Evolutionary conservation across 2,329 filamentous ascomycete species (phyloP).

Genomic region (Beauveria brongniartii): DNA sequence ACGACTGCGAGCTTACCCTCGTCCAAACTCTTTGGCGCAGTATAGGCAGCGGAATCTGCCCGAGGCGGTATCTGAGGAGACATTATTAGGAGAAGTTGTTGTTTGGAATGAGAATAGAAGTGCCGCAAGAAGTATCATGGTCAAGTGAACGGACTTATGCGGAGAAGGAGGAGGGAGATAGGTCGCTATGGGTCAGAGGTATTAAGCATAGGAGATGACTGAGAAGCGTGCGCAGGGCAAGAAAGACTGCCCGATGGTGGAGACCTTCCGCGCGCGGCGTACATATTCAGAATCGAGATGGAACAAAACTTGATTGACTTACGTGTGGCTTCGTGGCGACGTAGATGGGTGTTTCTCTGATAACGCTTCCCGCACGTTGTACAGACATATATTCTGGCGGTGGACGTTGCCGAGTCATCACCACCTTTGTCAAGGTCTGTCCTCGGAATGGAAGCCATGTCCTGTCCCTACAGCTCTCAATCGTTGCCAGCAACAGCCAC

Average conservation of each 20-base stretch:
- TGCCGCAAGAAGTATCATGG: not conserved
- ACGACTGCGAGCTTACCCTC: slow-evolving; percentile 13
- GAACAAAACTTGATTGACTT: slow-evolving; percentile 9
- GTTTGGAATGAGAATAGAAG: not conserved
- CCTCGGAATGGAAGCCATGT: not conserved
- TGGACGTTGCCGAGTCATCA: not conserved
- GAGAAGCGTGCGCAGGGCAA: not conserved
- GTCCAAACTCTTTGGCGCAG: slow-evolving; percentile 16
- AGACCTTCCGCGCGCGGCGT: not conserved
- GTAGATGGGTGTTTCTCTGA: slow-evolving; percentile 20
- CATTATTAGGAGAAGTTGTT: not conserved
- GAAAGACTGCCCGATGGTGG: not conserved
- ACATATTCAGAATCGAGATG: not conserved
- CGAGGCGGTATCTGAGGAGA: slow-evolving; percentile 8
- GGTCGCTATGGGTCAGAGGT: not conserved
- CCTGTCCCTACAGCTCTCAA: not conserved
- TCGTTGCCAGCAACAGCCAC: too few species aligned
- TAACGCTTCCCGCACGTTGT: slow-evolving; percentile 19
- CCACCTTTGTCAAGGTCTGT: not conserved
- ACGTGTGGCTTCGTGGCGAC: slow-evolving; percentile 21
- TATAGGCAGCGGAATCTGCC: slow-evolving; percentile 15
- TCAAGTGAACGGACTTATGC: not conserved
- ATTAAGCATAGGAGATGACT: not conserved
- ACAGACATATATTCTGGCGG: slow-evolving; percentile 10
- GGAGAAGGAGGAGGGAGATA: not conserved